phyloP scores from a whole-genome alignment of 169 alveolate species.

The Plasmodium reichenowi region DNA sequence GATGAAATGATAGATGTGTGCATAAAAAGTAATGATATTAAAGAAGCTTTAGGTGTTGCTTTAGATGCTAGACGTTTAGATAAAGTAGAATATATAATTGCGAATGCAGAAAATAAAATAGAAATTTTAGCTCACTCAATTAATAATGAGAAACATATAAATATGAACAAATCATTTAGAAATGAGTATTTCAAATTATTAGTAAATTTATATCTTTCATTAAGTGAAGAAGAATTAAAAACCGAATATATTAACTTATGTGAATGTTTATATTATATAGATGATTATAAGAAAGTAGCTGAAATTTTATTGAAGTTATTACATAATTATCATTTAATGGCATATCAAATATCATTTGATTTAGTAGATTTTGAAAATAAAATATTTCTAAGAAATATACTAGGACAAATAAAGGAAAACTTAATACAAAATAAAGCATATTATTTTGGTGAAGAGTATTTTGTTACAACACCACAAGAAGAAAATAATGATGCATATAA shows the following conservation, averaged over 20 bases:
- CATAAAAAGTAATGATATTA: slow-evolving; percentile 87
- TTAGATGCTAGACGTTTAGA: slow-evolving; percentile 95
- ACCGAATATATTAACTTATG: slow-evolving; percentile 85
- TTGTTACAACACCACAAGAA: not conserved
- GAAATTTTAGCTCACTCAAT: slow-evolving; percentile 69
- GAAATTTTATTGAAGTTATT: slow-evolving; percentile 87
- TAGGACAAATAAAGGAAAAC: slow-evolving; percentile 49
- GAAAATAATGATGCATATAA: not conserved
- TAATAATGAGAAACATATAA: slow-evolving; percentile 51
- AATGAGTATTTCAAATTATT: slow-evolving; percentile 41
- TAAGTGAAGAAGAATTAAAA: slow-evolving; percentile 68
- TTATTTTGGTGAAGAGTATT: slow-evolving; percentile 35
- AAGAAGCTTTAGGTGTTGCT: slow-evolving; percentile 96
- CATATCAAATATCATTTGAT: slow-evolving; percentile 94
- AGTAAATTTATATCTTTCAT: slow-evolving; percentile 38
- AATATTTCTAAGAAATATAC: slow-evolving; percentile 87
- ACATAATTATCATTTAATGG: slow-evolving; percentile 86
- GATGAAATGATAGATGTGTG: slow-evolving; percentile 91
- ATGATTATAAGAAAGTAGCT: slow-evolving; percentile 91
- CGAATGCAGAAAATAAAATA: slow-evolving; percentile 62
- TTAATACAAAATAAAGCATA: slow-evolving; percentile 23
- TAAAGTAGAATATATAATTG: slow-evolving; percentile 88
- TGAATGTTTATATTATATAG: slow-evolving; percentile 90
- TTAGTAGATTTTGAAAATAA: slow-evolving; percentile 94
- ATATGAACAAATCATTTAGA: slow-evolving; percentile 59